phyloP scores from a whole-genome alignment of 169 alveolate genomes.

The Plasmodium chabaudi region DNA sequence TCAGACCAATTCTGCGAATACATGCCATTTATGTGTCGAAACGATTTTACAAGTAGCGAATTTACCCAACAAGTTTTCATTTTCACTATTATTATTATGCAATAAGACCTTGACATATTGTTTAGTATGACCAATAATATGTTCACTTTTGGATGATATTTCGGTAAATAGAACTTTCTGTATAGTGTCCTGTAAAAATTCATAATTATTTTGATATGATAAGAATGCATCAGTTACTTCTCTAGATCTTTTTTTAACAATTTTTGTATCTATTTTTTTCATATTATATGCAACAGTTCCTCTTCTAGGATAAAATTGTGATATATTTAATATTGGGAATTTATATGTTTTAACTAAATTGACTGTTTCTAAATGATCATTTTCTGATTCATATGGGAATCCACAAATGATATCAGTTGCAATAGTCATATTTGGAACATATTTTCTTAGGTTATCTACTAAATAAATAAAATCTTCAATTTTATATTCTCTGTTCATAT shows the following conservation, averaged over 20 bases:
- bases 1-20: conserved; percentile 28
- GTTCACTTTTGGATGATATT: conserved; percentile 87
- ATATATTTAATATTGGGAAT: conserved; percentile 97
- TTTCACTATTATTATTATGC: conserved; percentile 44
- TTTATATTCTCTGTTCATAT: conserved; percentile 97
- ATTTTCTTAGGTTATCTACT: conserved; percentile 90
- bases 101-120: conserved; percentile 92
- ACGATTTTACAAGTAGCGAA: conserved; percentile 40
- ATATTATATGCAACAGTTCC: conserved; percentile 83
- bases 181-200: conserved; percentile 84
- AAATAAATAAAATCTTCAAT: conserved; percentile 94
- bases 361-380: conserved; percentile 93
- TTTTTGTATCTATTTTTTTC: conserved; percentile 89
- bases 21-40: conserved; percentile 73
- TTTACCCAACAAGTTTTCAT: conserved; percentile 25
- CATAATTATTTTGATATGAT: conserved; percentile 90
- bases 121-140: conserved; percentile 95
- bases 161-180: conserved; percentile 91
- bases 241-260: conserved; percentile 91
- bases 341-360: conserved; percentile 90
- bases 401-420: conserved; percentile 99
- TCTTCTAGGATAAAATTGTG: conserved; percentile 97
- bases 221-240: conserved; percentile 92
- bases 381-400: conserved; percentile 97
- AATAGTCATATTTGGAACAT: conserved; percentile 93